Evolutionary conservation across 1,284 basidiomycete genomes (phyloP).

Genomic region (Pseudozyma tsukubaensis): DNA sequence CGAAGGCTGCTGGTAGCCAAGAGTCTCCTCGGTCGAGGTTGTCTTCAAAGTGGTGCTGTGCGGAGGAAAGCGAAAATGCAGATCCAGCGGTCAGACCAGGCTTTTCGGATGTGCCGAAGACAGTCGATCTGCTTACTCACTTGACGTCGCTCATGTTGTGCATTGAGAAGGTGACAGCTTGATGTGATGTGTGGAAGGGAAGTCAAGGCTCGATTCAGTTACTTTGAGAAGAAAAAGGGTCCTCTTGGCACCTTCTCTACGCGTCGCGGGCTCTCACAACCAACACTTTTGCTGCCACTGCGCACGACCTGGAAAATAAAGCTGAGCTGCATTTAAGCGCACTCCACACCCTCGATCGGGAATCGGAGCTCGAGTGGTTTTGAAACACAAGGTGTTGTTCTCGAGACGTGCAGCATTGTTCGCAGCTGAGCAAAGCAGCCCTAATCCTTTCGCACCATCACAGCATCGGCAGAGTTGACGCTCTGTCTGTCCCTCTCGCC

Average conservation of each 20-base stretch:
- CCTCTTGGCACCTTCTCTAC: too few species aligned
- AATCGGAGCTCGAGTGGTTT: conserved; percentile 19
- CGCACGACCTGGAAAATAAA: not conserved
- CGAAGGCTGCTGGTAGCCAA: conserved; percentile 15
- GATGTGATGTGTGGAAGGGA: too few species aligned
- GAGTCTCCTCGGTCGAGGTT: conserved; percentile 4
- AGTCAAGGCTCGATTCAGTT: not conserved
- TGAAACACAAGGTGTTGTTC: conserved; percentile 13
- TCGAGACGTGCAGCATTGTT: not conserved
- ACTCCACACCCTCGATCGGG: too few species aligned
- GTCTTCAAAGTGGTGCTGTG: conserved; percentile 14
- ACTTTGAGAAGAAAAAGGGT: conserved; percentile 2
- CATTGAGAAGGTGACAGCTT: not conserved
- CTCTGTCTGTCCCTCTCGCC: too few species aligned
- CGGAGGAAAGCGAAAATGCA: not conserved
- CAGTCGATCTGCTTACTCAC: too few species aligned
- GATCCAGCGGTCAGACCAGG: too few species aligned
- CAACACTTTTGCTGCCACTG: conserved; percentile 6
- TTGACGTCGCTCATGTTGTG: conserved; percentile 16
- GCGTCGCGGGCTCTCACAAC: not conserved
- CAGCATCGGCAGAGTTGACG: too few species aligned
- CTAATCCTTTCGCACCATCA: conserved; percentile 5
- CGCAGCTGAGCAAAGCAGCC: too few species aligned
- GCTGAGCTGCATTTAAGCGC: conserved; percentile 3
- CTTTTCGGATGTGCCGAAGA: too few species aligned